Conservation (phyloP, 1,139 yeast genomes). For the Magnusiomyces paraingens region DNA sequence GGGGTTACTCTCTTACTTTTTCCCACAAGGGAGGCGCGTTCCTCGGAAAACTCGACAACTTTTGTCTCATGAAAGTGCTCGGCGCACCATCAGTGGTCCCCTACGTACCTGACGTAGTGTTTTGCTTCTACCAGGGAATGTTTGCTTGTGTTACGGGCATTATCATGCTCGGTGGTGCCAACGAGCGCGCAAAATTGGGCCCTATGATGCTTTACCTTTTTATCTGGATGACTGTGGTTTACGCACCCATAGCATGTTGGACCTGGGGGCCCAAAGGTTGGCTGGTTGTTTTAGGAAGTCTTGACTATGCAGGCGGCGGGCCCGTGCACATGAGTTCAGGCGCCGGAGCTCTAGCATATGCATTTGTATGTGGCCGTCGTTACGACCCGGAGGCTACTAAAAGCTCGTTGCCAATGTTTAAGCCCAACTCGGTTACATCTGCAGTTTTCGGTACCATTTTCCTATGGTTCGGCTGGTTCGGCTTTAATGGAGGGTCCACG, state of each 20-base stretch:
- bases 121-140: conserved; percentile 91
- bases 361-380: conserved; percentile 86
- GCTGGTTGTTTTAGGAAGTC: conserved; percentile 72
- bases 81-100: conserved; percentile 72
- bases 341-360: conserved; percentile 89
- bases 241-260: conserved; percentile 95
- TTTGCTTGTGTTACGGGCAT: conserved; percentile 89
- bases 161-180: conserved; percentile 94
- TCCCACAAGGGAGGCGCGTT: conserved; percentile 64
- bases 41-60: conserved; percentile 74
- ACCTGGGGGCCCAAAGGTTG: conserved; percentile 94
- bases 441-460: conserved; percentile 91
- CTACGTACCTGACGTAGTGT: conserved; percentile 76
- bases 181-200: conserved; percentile 93
- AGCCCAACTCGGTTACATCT: conserved; percentile 84
- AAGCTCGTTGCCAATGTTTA: conserved; percentile 72
- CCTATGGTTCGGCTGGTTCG: conserved; percentile 98
- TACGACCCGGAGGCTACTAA: conserved; percentile 54
- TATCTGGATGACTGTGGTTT: conserved; percentile 92
- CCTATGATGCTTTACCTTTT: conserved; percentile 95
- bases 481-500: conserved; percentile 96
- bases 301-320: conserved; percentile 98
- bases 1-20: conserved; percentile 91
- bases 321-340: conserved; percentile 96
- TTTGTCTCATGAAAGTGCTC: conserved; percentile 69